Percentiles rank a stretch among this genome's conserved stretches.
Evolutionary conservation across 768 basidiomycete genomes (phyloP).

Genomic region (Asterophora lycoperdoides): DNA sequence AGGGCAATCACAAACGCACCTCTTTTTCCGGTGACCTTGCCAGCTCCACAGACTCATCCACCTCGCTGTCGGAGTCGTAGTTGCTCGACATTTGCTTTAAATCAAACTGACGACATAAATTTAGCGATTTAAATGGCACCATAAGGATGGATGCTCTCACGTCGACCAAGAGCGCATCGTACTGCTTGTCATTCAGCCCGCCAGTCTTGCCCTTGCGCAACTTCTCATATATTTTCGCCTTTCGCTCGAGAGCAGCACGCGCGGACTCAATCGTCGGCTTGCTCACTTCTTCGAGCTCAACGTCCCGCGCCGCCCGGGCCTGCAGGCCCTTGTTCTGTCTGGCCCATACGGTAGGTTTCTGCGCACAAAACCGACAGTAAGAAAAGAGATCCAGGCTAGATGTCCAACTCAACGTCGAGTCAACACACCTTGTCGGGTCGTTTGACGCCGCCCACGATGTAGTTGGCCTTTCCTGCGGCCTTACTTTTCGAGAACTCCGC

Average conservation of each 20-base stretch:
- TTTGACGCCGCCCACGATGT: slow-evolving; percentile 58
- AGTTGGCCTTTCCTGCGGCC: slow-evolving; percentile 48
- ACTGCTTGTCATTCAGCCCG: slow-evolving; percentile 72
- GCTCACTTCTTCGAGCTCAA: slow-evolving; percentile 66
- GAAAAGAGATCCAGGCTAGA: not conserved
- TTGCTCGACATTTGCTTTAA: slow-evolving; percentile 43
- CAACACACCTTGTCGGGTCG: slow-evolving; percentile 63
- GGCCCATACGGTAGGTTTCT: slow-evolving; percentile 80
- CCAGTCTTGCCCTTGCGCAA: slow-evolving; percentile 73
- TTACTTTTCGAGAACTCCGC: slow-evolving; percentile 56
- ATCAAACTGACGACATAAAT: slow-evolving; percentile 51
- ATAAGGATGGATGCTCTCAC: slow-evolving; percentile 39
- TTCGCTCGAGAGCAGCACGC: slow-evolving; percentile 66
- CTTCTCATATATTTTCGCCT: slow-evolving; percentile 79
- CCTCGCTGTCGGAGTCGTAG: slow-evolving; percentile 68
- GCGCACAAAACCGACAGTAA: not conserved
- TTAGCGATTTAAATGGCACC: not conserved
- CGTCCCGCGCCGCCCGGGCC: slow-evolving; percentile 58
- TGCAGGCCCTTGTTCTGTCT: slow-evolving; percentile 73
- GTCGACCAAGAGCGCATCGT: slow-evolving; percentile 69
- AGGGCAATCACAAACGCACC: slow-evolving; percentile 22
- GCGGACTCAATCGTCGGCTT: slow-evolving; percentile 70
- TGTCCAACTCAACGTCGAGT: too few species aligned
- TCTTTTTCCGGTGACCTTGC: slow-evolving; percentile 41
- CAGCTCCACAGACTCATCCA: slow-evolving; percentile 71